Evolutionary conservation across 2,329 filamentous ascomycete species (phyloP).

Genomic region (Colletotrichum incanum): DNA sequence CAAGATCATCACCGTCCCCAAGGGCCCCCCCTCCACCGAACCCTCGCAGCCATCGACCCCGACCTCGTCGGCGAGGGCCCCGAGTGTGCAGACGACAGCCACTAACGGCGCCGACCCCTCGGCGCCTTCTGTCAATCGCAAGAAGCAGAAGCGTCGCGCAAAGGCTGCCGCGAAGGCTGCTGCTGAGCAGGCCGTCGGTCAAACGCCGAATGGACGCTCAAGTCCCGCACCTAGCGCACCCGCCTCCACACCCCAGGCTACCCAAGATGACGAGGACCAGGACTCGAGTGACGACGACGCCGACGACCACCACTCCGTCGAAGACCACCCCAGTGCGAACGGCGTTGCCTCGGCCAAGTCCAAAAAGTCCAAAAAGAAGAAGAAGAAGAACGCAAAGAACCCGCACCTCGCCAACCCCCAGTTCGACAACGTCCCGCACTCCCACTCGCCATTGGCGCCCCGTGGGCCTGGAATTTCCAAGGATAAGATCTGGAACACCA

Average conservation of each 20-base stretch:
- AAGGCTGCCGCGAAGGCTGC: conserved; percentile 84
- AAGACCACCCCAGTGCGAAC: conserved; percentile 54
- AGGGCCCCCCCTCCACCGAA: conserved; percentile 65
- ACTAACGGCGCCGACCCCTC: conserved; percentile 48
- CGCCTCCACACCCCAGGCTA: conserved; percentile 48
- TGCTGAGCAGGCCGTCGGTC: conserved; percentile 51
- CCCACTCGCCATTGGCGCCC: conserved; percentile 51
- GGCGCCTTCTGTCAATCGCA: conserved; percentile 80
- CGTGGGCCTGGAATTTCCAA: conserved; percentile 69
- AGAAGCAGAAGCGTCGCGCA: conserved; percentile 94
- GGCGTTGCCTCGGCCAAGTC: conserved; percentile 57
- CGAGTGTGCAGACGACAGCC: conserved; percentile 47
- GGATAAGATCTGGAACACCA: conserved; percentile 98
- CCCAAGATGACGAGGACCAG: conserved; percentile 66
- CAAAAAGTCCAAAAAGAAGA: conserved; percentile 80
- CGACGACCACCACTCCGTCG: conserved; percentile 58
- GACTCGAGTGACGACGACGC: conserved; percentile 72
- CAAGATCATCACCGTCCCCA: conserved; percentile 78
- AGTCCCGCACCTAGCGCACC: conserved; percentile 53
- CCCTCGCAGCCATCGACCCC: conserved; percentile 69
- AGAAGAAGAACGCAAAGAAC: conserved; percentile 67
- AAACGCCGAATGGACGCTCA: conserved; percentile 58
- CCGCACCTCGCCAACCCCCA: conserved; percentile 46
- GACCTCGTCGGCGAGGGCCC: conserved; percentile 58
- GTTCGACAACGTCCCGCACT: conserved; percentile 51